phyloP scores from a whole-genome alignment of 352 stramenopile species.

The Aphanomyces stellatus region DNA sequence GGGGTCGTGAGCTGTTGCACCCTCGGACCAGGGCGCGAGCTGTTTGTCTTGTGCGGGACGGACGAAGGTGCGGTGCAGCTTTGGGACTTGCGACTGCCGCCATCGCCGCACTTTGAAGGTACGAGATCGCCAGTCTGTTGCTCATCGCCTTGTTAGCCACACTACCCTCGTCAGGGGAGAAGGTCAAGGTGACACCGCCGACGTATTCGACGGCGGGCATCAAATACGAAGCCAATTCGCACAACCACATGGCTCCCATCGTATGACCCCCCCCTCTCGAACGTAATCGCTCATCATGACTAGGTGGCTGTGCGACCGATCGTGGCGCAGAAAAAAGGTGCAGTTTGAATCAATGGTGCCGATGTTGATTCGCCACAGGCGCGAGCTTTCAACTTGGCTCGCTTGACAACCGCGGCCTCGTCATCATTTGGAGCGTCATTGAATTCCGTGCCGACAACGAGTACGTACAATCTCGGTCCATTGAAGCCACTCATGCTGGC shows the following conservation, averaged over 20 bases:
- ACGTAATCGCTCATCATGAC: background rate
- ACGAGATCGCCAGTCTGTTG: too few relatives aligned
- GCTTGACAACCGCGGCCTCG: conserved; percentile 54
- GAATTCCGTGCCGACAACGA: conserved; percentile 39
- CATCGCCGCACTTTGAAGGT: conserved; percentile 18
- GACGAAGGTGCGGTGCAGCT: conserved; percentile 58
- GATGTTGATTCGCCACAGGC: background rate
- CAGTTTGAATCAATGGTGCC: background rate
- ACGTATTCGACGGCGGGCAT: conserved; percentile 52
- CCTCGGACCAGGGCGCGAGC: conserved; percentile 40
- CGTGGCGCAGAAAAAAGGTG: background rate
- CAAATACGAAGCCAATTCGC: conserved; percentile 24
- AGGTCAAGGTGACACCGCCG: conserved; percentile 31
- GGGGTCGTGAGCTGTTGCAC: conserved; percentile 31
- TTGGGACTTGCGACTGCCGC: conserved; percentile 43
- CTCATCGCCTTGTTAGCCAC: background rate
- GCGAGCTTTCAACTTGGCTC: conserved; percentile 53
- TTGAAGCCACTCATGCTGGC: background rate
- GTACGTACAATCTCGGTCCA: background rate
- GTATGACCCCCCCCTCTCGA: conserved; percentile 16
- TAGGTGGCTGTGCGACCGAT: conserved; percentile 10
- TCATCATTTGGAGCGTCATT: conserved; percentile 68
- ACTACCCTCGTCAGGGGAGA: too few relatives aligned
- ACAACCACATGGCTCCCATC: conserved; percentile 19
- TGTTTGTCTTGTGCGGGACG: conserved; percentile 44